A percentile compares a stretch with the other conserved stretches of the same genome.
Conservation (phyloP, 768 basidiomycete genomes). For the Lactifluus hygrophoroides region DNA sequence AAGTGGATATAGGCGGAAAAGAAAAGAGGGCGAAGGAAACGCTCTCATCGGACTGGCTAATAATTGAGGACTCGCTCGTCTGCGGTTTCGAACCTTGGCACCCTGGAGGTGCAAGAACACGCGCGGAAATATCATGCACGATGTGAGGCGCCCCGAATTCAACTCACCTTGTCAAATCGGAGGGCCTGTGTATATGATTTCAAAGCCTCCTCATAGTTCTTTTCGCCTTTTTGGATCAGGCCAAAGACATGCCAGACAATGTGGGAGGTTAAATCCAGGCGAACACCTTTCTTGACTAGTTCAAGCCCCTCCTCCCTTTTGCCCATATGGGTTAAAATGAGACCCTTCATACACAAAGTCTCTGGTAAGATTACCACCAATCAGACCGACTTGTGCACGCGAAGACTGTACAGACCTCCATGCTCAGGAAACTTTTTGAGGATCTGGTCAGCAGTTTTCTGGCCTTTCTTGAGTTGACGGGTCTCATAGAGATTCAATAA, state of each 20-base stretch:
- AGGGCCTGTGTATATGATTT: slow-evolving; percentile 89
- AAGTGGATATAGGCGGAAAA: slow-evolving; percentile 2
- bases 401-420: slow-evolving; percentile 52
- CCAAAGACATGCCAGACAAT: slow-evolving; percentile 99
- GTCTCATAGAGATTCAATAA: slow-evolving; percentile 82
- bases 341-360: slow-evolving; percentile 93
- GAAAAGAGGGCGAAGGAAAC: neutral
- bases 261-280: slow-evolving; percentile 76
- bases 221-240: slow-evolving; percentile 88
- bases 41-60: neutral
- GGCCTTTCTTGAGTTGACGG: slow-evolving; percentile 79
- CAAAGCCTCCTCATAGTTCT: slow-evolving; percentile 89
- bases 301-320: slow-evolving; percentile 74
- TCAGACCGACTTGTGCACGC: slow-evolving; percentile 6
- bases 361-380: slow-evolving; percentile 41
- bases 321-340: slow-evolving; percentile 74
- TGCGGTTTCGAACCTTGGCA: neutral
- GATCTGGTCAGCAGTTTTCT: slow-evolving; percentile 87
- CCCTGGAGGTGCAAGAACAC: neutral
- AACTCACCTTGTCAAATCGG: slow-evolving; percentile 75
- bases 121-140: neutral
- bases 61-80: neutral
- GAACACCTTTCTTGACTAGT: slow-evolving; percentile 76
- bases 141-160: neutral
- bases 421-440: slow-evolving; percentile 94